Evolutionary conservation across 306 rosid genomes (phyloP).

Genomic region (Fagus crenata): DNA sequence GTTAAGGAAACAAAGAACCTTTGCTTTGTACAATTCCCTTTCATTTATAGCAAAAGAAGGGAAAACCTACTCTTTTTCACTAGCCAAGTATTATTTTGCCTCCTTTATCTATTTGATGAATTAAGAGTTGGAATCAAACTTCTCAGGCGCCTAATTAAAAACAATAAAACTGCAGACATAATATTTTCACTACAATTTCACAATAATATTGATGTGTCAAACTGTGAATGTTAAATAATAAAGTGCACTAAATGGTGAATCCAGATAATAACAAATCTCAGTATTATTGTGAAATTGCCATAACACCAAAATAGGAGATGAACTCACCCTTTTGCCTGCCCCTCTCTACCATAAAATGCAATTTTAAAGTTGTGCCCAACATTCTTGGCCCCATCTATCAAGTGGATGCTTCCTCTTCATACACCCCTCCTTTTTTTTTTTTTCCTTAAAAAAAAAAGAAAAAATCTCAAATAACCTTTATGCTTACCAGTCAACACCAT

Average conservation of each 20-base stretch:
- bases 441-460: no score
- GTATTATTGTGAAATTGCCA: background rate
- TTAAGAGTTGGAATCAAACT: slow-evolving; percentile 25
- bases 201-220: no score
- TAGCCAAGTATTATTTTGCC: slow-evolving; percentile 29
- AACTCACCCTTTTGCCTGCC: background rate
- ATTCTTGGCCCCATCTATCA: slow-evolving; percentile 11
- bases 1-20: slow-evolving; percentile 55
- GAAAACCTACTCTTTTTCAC: slow-evolving; percentile 14
- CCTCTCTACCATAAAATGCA: background rate
- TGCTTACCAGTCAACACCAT: background rate
- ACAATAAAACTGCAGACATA: background rate
- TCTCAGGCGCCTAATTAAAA: slow-evolving; percentile 12
- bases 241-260: no score
- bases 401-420: slow-evolving; percentile 3
- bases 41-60: slow-evolving; percentile 16
- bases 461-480: background rate
- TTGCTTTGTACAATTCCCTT: slow-evolving; percentile 27
- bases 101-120: slow-evolving; percentile 15
- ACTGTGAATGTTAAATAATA: no score
- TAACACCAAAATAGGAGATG: background rate
- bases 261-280: no score
- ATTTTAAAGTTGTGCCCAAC: background rate
- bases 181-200: no score
- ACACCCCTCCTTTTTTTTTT: background rate